Base-by-base conservation (phyloP, 257 asterid genomes). In the Ilex asprella region DNA sequence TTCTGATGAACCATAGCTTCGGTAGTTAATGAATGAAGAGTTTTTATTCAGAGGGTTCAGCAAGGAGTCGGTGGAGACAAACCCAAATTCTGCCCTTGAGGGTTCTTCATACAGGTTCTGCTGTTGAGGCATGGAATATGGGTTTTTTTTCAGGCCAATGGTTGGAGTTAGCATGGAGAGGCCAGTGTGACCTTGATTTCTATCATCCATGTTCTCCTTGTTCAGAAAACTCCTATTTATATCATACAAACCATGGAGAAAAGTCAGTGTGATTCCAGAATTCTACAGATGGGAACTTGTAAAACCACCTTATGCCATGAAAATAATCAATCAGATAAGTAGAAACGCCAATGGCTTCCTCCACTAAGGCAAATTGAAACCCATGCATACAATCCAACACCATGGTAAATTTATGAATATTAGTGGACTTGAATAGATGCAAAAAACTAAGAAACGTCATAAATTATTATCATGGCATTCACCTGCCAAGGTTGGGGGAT, bases 61-160 rank as follows among this genome's bases (percentile, higher is more conserved):
- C 60, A 91, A 70, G 0, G 96, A 86, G 58, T 84, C 95, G 0
- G 91, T 83, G 77, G 82, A 82, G 30, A 91, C 96, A 52, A 75
- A 62, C 53, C 98, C 98, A 9, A 91, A 91, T 60, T 79, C 86
- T 0, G 61, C 70, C 49, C 70, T 49, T 12, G 76, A 55, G 55
- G 81, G 61, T 67, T 73, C 80, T 39, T 64, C 75, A 8, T 47
- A 61, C 7, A 72, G 55, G 32, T 68, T 79, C 64, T 60, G 78
- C 15, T 32, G 77, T 49, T 77, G 72, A 41, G 68, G 66, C n/a
- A 35, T 7, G 30, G 76, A 65, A 47, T 56, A 63, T 2, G 60
- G 73, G 56, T 65, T 61, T 51, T 67, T 71, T 61, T 75, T 77
- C 39, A 68, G 63, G 71, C 67, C 55, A n/a, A 21, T 47, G 56